Evolutionary conservation across 352 stramenopile species (phyloP).

Genomic region (Phytophthora kernoviae): DNA sequence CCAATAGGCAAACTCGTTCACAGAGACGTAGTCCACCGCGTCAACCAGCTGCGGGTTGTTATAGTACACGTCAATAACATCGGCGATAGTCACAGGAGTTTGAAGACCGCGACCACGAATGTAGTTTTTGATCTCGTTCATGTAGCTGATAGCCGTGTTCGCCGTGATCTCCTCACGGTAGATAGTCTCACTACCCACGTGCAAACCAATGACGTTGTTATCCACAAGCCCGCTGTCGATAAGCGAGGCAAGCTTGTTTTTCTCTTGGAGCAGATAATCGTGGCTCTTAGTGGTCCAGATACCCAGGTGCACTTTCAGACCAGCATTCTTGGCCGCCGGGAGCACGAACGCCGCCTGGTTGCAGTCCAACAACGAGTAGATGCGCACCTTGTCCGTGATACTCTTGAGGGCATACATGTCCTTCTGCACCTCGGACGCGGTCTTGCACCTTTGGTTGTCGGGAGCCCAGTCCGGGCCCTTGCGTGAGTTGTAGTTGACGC

Average conservation of each 20-base stretch:
- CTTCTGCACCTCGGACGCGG: conserved; percentile 23
- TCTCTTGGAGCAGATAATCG: conserved; percentile 34
- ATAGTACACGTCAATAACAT: conserved; percentile 64
- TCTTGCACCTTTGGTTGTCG: conserved; percentile 40
- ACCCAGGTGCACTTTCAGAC: conserved; percentile 49
- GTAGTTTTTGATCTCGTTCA: conserved; percentile 39
- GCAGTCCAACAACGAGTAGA: conserved; percentile 56
- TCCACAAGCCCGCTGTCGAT: conserved; percentile 37
- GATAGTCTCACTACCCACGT: conserved; percentile 61
- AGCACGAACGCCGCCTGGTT: conserved; percentile 38
- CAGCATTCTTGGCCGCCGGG: conserved; percentile 32
- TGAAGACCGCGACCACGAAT: conserved; percentile 31
- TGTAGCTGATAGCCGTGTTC: conserved; percentile 42
- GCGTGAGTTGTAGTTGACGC: conserved; percentile 69
- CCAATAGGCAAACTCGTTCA: conserved; percentile 76
- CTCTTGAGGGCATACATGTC: conserved; percentile 47
- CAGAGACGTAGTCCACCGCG: conserved; percentile 57
- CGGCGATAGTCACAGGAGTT: conserved; percentile 58
- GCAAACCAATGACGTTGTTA: conserved; percentile 41
- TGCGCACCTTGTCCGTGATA: conserved; percentile 49
- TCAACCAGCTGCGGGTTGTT: conserved; percentile 45
- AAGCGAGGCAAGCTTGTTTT: conserved; percentile 31
- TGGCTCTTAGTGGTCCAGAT: conserved; percentile 45
- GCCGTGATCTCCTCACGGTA: conserved; percentile 57
- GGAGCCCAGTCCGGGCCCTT: conserved; percentile 41